Base-by-base conservation (phyloP, 345 rosid species). In the Arabis hirsuta region DNA sequence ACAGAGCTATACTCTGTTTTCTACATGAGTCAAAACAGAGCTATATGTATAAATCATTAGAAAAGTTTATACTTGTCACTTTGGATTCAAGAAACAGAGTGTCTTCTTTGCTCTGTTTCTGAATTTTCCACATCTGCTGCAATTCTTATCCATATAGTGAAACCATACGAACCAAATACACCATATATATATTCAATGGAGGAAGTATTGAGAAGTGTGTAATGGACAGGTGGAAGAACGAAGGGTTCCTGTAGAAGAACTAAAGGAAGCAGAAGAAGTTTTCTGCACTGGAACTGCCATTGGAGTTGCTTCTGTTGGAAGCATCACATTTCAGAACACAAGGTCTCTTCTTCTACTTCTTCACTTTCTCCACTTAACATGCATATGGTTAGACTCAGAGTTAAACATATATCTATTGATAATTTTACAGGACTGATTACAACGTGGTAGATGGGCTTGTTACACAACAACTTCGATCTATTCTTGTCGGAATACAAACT, bases 231-330 rank as follows among this genome's bases (percentile, higher is more conserved):
- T 88, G 6, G 84, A 88, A 76, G 97, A 88, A 71, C 81, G 97
- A 20, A 39, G 27, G 11, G 78, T 90, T 70, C 73, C 79, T 0
- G 81, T 88, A 38, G 97, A 85, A 16, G 95, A 88, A 43, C 38
- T 88, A 65, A 65, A 77, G 27, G 81, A 79, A 7, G 92, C 90
- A 8, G 82, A 81, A 24, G 90, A 90, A 83, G 89, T 88, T n/a
- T 90, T 90, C 58, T 90, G 95, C 83, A 90, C 90, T 1, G 97
- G 97, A 73, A 87, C 95, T 9, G 97, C 95, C 2, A 84, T 76
- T 14, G 89, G 86, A 54, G 88, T 85, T 57, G 92, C 88, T 55
- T 47, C 90, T 9, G 94, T 88, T 10, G 90, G 88, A 41, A 84
- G 88, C 52, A 72, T 88, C 44, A 88, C 94, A 4, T 76, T 81